Base-by-base conservation (phyloP, 805 yeast species). In the Tetrapisispora taiwanensis region DNA sequence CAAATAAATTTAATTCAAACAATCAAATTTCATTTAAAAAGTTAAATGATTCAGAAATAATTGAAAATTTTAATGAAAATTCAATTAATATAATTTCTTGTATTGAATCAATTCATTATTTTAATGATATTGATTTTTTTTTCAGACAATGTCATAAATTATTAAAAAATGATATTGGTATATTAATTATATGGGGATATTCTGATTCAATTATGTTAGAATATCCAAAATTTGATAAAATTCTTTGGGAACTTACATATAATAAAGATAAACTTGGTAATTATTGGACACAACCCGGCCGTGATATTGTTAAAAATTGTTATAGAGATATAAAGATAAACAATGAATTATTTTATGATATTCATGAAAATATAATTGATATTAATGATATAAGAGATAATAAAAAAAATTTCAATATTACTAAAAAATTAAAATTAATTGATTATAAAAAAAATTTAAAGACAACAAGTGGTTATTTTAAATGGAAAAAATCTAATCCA, bases 81-180 rank as follows among this genome's bases (percentile, higher is more conserved):
- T 44, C 75, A 0, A 74, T 78, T 7, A 94, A 83, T 56, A 47
- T 86, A 52, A 68, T 86, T 13, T 74, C 87, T 2, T 84, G 81
- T n/a, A 95, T 89, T 0, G 88, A 88, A 58, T 82, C 88, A 46
- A 77, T 74, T n/a, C 96, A 88, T 62, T 88, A 95, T 95, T 74
- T 85, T 46, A 13, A 15, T 17, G 71, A 81, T 45, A 80, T 75
- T 46, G 65, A 67, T 0, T 50, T 52, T 26, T 81, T 79, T 57
- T 78, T 77, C 56, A 53, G 60, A 5, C 77, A 75, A 47, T 69
- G 75, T 1, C 62, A 66, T 18, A 54, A 75, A 5, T 65, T 77
- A 13, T 66, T 86, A 47, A 73, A 72, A 42, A 71, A 75, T 1
- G 68, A 70, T 18, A 4, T 2, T 7, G 95, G 92, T 1, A 80